phyloP scores from a whole-genome alignment of 805 yeast genomes.

The Kazachstania taianensis region DNA sequence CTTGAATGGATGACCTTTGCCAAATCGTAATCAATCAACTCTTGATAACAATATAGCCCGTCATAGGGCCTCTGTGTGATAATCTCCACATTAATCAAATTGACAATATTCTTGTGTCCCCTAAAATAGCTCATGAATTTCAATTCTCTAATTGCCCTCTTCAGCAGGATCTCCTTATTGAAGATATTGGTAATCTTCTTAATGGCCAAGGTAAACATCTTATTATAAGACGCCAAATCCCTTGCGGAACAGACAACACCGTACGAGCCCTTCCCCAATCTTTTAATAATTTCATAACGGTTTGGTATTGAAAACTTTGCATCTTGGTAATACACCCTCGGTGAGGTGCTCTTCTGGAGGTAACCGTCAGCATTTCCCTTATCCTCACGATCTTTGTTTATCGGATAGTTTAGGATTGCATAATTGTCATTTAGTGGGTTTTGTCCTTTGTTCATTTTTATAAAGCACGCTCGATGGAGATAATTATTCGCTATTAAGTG shows the following conservation, averaged over 20 bases:
- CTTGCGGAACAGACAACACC: conserved; percentile 76
- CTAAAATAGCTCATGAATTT: conserved; percentile 70
- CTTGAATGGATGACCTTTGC: conserved; percentile 70
- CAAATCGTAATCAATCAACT: conserved; percentile 71
- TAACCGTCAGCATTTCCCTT: too few relatives aligned
- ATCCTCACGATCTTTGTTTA: too few relatives aligned
- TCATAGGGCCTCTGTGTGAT: conserved; percentile 58
- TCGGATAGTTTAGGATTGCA: too few relatives aligned
- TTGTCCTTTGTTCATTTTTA: too few relatives aligned
- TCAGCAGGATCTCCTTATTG: conserved; percentile 52
- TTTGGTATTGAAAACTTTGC: conserved; percentile 54
- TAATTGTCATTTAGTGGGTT: too few relatives aligned
- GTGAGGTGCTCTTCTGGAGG: too few relatives aligned
- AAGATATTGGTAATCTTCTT: conserved; percentile 72
- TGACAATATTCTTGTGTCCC: conserved; percentile 78
- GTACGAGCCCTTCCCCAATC: conserved; percentile 77
- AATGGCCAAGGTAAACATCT: conserved; percentile 44
- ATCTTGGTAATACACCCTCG: conserved; percentile 32
- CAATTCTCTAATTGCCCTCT: conserved; percentile 76
- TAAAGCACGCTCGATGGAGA: too few relatives aligned
- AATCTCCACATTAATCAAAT: conserved; percentile 64
- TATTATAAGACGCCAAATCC: conserved; percentile 13
- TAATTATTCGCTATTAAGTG: too few relatives aligned
- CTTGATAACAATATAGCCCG: conserved; percentile 86
- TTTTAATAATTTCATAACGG: conserved; percentile 45